Percentiles rank a stretch among this genome's conserved stretches.
phyloP scores from a whole-genome alignment of 306 rosid genomes.

The Lathyrus aphaca region DNA sequence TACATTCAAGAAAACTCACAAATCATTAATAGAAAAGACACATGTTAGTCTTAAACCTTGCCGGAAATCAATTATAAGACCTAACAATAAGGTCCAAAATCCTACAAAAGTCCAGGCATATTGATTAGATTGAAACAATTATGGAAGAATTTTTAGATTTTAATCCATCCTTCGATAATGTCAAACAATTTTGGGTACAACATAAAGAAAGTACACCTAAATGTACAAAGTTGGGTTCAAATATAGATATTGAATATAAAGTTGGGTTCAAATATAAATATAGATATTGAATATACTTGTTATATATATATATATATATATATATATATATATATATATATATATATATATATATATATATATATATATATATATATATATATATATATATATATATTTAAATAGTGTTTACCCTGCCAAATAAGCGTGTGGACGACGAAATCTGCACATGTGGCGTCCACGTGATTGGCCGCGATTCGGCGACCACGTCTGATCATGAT shows the following conservation, averaged over 20 bases:
- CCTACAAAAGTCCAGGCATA: neutral
- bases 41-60: neutral
- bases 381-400: too few relatives aligned
- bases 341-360: too few relatives aligned
- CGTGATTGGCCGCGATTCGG: too few relatives aligned
- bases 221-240: neutral
- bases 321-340: too few relatives aligned
- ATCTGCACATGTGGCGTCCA: too few relatives aligned
- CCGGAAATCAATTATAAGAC: neutral
- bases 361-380: too few relatives aligned
- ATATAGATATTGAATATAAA: neutral
- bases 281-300: too few relatives aligned
- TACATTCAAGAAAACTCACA: neutral
- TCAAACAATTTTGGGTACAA: neutral
- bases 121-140: neutral
- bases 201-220: constrained; percentile 20
- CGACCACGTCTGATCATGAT: too few relatives aligned
- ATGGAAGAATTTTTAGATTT: neutral
- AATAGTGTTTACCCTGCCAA: too few relatives aligned
- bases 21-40: neutral
- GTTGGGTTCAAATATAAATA: too few relatives aligned
- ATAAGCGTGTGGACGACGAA: too few relatives aligned
- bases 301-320: too few relatives aligned
- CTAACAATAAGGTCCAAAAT: constrained; percentile 5
- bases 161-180: neutral